Conservation (phyloP, 257 asterid genomes). For the Anisodus acutangulus region DNA sequence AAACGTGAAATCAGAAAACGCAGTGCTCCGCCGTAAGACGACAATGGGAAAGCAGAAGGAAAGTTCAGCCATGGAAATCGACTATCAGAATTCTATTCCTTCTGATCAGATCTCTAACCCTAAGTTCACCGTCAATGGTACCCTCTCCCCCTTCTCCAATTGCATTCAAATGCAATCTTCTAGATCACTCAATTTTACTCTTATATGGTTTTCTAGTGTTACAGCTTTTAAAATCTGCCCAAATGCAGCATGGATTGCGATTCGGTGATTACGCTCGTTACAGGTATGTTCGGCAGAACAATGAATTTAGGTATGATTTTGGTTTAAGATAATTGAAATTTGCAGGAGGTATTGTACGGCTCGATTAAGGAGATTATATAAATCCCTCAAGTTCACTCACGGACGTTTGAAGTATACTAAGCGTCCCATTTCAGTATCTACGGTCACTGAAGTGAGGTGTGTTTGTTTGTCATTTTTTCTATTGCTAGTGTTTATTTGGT, state of each 20-base stretch:
- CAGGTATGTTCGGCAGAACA: conserved; percentile 52
- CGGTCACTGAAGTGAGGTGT: conserved; percentile 91
- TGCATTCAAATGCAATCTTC: not conserved
- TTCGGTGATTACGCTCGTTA: conserved; percentile 88
- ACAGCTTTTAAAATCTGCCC: conserved; percentile 88
- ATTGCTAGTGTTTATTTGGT: conserved; percentile 15
- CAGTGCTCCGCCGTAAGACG: not conserved
- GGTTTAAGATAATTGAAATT: conserved; percentile 3
- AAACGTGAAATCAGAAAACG: too few species aligned
- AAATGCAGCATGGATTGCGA: conserved; percentile 97
- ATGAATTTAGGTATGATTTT: not conserved
- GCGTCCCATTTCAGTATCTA: conserved; percentile 57
- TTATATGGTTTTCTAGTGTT: conserved; percentile 48
- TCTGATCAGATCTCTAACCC: conserved; percentile 62
- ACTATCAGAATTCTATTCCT: conserved; percentile 32
- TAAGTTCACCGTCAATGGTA: conserved; percentile 81
- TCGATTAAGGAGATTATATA: conserved; percentile 82
- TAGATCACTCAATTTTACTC: not conserved
- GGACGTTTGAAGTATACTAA: conserved; percentile 91
- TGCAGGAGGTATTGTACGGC: conserved; percentile 92
- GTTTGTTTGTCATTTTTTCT: conserved; percentile 24
- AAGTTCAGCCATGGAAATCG: conserved; percentile 73
- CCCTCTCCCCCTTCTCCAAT: not conserved
- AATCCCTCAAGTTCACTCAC: conserved; percentile 92
- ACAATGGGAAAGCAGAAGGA: conserved; percentile 65